These are phyloP conservation scores for Penicillium desertorum DNA, from an alignment of 495 filamentous ascomycete genomes.

Conservation along the genomic window DNA sequence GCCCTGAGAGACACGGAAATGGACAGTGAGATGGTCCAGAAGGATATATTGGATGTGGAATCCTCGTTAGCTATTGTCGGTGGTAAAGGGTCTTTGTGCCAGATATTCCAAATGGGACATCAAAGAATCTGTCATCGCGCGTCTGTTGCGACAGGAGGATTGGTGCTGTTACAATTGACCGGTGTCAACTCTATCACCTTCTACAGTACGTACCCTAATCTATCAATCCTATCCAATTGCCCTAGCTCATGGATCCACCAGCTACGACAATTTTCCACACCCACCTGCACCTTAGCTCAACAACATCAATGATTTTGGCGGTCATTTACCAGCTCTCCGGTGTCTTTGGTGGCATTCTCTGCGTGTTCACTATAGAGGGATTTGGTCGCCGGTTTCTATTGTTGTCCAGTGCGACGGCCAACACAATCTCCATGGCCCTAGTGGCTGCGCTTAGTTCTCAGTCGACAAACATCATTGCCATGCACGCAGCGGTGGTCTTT, in stretches of 20 bases:
- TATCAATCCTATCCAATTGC: too few relatives aligned
- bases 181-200: conserved; percentile 61
- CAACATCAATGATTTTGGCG: conserved; percentile 20
- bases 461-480: conserved; percentile 18
- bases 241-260: not conserved
- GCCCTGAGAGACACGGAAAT: conserved; percentile 25
- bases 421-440: conserved; percentile 43
- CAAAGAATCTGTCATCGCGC: conserved; percentile 28
- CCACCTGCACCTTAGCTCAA: conserved; percentile 15
- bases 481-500: conserved; percentile 43
- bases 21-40: conserved; percentile 24
- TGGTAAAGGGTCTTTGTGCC: conserved; percentile 7
- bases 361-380: conserved; percentile 24
- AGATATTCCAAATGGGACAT: conserved; percentile 27
- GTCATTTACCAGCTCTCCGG: conserved; percentile 21
- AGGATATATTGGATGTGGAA: conserved; percentile 37
- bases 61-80: conserved; percentile 27
- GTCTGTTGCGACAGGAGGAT: conserved; percentile 26
- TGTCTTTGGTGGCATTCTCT: conserved; percentile 17
- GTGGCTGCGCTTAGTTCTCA: conserved; percentile 34
- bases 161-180: conserved; percentile 52
- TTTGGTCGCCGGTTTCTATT: conserved; percentile 27
- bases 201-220: conserved; percentile 31
- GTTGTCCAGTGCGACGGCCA: conserved; percentile 32
- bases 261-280: conserved; percentile 20